These are phyloP conservation scores for Chlamydomonas incerta DNA, from an alignment of 139 green algal genomes.

Conservation along the genomic window DNA sequence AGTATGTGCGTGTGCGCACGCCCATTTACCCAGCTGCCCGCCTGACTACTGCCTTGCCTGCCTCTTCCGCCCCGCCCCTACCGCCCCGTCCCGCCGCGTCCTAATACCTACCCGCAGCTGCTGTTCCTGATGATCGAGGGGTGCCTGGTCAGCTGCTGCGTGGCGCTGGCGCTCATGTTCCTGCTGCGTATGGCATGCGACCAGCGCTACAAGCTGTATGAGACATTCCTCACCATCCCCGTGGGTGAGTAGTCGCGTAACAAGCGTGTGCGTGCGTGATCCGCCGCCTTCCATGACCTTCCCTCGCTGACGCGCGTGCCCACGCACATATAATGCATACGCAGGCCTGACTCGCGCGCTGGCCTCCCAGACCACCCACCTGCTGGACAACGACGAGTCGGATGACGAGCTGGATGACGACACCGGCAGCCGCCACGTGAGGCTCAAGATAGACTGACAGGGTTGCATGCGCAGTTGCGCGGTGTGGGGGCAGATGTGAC, in stretches of 20 bases:
- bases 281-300: too few relatives aligned
- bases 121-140: slow-evolving; percentile 29
- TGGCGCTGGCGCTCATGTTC: not conserved
- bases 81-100: too few relatives aligned
- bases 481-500: too few relatives aligned
- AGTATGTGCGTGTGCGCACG: too few relatives aligned
- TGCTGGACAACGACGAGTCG: slow-evolving; percentile 22
- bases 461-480: too few relatives aligned
- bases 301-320: not conserved
- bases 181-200: slow-evolving; percentile 1
- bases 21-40: too few relatives aligned
- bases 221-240: slow-evolving; percentile 34
- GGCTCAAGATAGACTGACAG: too few relatives aligned
- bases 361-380: slow-evolving; percentile 25
- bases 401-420: not conserved
- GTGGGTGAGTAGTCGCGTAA: slow-evolving; percentile 16
- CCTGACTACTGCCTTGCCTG: too few relatives aligned
- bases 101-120: not conserved
- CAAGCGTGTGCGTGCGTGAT: too few relatives aligned
- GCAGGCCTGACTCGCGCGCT: slow-evolving; percentile 23
- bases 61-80: too few relatives aligned
- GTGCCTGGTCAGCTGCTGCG: not conserved
- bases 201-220: slow-evolving; percentile 37
- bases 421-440: not conserved
- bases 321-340: not conserved